A percentile compares a stretch with the other conserved stretches of the same genome.
phyloP scores from a whole-genome alignment of 495 filamentous ascomycete species.

The Penicillium canescens region DNA sequence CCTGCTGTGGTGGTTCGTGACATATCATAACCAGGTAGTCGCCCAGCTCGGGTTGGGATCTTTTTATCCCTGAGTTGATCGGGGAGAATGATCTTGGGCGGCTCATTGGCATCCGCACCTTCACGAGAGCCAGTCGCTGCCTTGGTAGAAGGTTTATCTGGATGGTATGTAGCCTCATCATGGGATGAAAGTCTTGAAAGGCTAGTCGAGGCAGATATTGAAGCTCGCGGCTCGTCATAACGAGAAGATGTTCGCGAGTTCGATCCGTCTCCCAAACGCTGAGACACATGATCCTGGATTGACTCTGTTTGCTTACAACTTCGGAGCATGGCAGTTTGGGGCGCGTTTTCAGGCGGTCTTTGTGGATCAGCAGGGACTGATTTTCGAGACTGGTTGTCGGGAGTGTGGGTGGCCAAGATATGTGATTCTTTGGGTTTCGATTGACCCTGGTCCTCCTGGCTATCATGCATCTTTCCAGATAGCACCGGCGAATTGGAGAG shows the following conservation, averaged over 20 bases:
- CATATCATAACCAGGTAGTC: constrained; percentile 36
- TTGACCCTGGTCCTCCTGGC: constrained; percentile 22
- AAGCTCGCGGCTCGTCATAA: constrained; percentile 32
- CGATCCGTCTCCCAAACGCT: constrained; percentile 27
- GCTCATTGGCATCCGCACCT: constrained; percentile 25
- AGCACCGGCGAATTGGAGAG: constrained; percentile 37
- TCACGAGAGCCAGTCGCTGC: constrained; percentile 37
- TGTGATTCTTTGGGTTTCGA: constrained; percentile 21
- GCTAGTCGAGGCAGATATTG: constrained; percentile 35
- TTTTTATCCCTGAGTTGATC: constrained; percentile 23
- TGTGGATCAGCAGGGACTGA: constrained; percentile 24
- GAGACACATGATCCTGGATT: constrained; percentile 16
- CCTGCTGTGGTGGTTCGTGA: constrained; percentile 39
- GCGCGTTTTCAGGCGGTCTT: constrained; percentile 21
- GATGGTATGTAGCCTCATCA: constrained; percentile 39
- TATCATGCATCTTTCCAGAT: constrained; percentile 29
- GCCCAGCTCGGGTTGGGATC: constrained; percentile 19
- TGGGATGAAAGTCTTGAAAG: constrained; percentile 27
- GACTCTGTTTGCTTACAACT: constrained; percentile 30
- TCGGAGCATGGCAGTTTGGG: constrained; percentile 18
- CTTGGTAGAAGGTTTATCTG: constrained; percentile 42
- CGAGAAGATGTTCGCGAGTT: constrained; percentile 42
- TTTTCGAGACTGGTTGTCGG: constrained; percentile 27
- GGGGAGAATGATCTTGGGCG: constrained; percentile 20
- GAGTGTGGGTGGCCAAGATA: constrained; percentile 15